Conservation (phyloP, 129 eudicot species). For the Dittrichia graveolens region DNA sequence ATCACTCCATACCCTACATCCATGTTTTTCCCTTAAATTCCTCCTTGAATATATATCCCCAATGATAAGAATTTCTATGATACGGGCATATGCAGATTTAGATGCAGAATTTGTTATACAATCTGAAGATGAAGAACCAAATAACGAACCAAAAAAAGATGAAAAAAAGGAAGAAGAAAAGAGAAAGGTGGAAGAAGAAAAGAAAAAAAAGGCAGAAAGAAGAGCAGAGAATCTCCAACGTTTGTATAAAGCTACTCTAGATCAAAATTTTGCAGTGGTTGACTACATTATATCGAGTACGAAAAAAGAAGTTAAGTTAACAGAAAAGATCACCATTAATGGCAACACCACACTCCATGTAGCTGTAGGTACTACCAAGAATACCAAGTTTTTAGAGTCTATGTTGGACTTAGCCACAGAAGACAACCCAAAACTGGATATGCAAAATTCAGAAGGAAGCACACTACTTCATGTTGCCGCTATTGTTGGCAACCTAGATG, state of each 20-base stretch:
- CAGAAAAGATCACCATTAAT: conserved; percentile 7
- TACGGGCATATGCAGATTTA: too few species aligned
- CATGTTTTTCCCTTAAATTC: too few species aligned
- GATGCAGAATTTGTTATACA: too few species aligned
- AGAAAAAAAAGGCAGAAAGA: neutral
- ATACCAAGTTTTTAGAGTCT: neutral
- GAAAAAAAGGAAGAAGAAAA: neutral
- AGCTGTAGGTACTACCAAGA: neutral
- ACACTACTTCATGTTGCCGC: conserved; percentile 26
- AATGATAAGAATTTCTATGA: too few species aligned
- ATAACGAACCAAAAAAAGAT: neutral
- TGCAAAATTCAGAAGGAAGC: conserved; percentile 22
- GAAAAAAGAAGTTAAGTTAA: too few species aligned
- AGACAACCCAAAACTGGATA: neutral
- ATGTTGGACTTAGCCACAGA: neutral
- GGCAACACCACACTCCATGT: conserved; percentile 26
- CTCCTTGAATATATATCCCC: too few species aligned
- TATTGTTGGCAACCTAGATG: neutral
- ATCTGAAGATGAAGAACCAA: too few species aligned
- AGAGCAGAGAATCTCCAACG: neutral
- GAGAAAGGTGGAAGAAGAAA: neutral
- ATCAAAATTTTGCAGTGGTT: neutral
- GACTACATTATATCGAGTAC: neutral
- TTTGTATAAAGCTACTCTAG: conserved; percentile 16
- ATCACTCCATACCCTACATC: too few species aligned